Conservation (phyloP, 306 rosid species). For the Prunus davidiana region DNA sequence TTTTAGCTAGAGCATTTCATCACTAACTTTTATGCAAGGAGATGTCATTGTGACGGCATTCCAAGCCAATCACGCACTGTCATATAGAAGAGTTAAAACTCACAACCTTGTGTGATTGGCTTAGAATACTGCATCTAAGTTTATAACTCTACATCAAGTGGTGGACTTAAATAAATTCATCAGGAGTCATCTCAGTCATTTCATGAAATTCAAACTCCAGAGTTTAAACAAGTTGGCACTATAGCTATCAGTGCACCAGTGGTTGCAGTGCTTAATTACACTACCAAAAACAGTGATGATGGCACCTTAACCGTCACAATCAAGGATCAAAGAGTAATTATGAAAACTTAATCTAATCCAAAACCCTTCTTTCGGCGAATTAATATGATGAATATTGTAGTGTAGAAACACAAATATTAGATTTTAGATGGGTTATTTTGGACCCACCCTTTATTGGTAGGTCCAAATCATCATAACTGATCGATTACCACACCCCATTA, state of each 20-base stretch:
- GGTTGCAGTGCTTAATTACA: slow-evolving; percentile 3
- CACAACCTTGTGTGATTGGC: no score
- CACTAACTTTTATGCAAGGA: no score
- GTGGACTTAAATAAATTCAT: not conserved
- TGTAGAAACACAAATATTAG: no score
- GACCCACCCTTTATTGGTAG: slow-evolving; percentile 18
- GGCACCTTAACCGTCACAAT: not conserved
- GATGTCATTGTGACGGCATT: no score
- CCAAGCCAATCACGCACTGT: no score
- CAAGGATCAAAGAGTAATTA: not conserved
- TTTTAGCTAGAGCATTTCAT: not conserved
- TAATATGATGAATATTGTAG: not conserved
- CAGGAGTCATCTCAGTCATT: not conserved
- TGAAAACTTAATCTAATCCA: not conserved
- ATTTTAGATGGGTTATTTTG: slow-evolving; percentile 14
- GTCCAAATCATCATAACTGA: slow-evolving; percentile 15
- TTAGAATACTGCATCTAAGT: no score
- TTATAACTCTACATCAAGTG: no score
- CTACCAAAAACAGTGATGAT: slow-evolving; percentile 2
- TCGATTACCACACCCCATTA: not conserved
- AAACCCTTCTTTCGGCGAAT: not conserved
- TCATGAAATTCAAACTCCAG: not conserved
- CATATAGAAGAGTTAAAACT: no score
- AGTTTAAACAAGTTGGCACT: not conserved
- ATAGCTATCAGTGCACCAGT: slow-evolving; percentile 7